Evolutionary conservation across 1,284 basidiomycete species (phyloP).

Genomic region (Tilletia caries): DNA sequence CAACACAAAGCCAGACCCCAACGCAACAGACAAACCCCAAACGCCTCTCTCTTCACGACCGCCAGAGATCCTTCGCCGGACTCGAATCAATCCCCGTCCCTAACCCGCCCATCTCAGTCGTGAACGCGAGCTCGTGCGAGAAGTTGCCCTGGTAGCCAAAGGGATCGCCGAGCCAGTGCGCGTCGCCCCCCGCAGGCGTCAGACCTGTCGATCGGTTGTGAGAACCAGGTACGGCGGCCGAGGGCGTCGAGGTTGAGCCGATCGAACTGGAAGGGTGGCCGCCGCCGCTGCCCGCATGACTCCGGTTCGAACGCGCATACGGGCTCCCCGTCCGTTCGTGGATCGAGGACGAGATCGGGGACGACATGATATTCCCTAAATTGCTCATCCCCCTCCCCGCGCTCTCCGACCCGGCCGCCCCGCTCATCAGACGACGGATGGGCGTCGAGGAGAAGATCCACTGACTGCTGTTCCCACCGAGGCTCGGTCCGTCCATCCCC

Average conservation of each 20-base stretch:
- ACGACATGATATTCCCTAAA: background rate
- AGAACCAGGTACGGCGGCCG: background rate
- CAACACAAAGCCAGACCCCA: too few species aligned
- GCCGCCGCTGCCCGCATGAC: background rate
- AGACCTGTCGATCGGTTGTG: background rate
- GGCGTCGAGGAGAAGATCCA: conserved; percentile 12
- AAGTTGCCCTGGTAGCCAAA: conserved; percentile 23
- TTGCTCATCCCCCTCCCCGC: too few species aligned
- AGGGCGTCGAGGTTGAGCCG: background rate
- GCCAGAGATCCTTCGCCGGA: conserved; percentile 2
- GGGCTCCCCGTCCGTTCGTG: background rate
- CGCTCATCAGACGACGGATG: background rate
- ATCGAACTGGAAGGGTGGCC: background rate
- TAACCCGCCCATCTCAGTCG: conserved; percentile 12
- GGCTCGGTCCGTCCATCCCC: background rate
- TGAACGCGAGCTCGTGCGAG: conserved; percentile 20
- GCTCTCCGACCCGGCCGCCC: background rate
- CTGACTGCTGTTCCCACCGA: background rate
- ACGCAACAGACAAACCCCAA: too few species aligned
- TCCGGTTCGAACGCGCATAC: conserved; percentile 6
- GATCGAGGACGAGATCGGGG: background rate
- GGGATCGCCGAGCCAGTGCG: conserved; percentile 21
- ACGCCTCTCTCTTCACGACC: background rate
- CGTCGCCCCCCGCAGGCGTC: background rate
- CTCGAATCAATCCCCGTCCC: conserved; percentile 8